Conservation (phyloP, 768 basidiomycete genomes). For the Kwoniella heveanensis region DNA sequence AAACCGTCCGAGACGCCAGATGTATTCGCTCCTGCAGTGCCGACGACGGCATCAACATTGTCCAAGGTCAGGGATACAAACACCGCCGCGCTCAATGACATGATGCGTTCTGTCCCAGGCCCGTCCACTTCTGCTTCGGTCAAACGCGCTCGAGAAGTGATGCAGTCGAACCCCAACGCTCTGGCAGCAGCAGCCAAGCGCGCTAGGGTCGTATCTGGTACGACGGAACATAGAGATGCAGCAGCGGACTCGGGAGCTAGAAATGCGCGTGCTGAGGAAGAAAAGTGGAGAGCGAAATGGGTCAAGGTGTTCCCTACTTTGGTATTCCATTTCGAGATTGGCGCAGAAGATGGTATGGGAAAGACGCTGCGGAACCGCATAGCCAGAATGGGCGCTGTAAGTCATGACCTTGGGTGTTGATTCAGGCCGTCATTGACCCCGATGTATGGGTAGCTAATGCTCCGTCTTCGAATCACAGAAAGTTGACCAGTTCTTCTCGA, state of each 20-base stretch:
- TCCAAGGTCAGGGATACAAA: not conserved
- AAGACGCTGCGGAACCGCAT: constrained; percentile 64
- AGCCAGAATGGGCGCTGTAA: constrained; percentile 72
- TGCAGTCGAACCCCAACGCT: not conserved
- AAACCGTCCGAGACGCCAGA: constrained; percentile 34
- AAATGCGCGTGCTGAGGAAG: constrained; percentile 49
- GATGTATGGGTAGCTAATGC: constrained; percentile 8
- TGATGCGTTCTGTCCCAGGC: not conserved
- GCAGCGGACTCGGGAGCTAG: constrained; percentile 3
- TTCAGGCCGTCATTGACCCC: too few species aligned
- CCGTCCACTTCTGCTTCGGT: not conserved
- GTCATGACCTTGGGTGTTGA: constrained; percentile 50
- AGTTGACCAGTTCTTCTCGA: constrained; percentile 86
- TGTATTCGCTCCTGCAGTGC: constrained; percentile 31
- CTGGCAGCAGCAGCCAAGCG: constrained; percentile 14
- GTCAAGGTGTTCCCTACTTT: constrained; percentile 78
- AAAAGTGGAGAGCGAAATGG: constrained; percentile 82
- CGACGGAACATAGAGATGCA: not conserved
- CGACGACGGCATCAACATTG: not conserved
- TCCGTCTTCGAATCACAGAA: constrained; percentile 60
- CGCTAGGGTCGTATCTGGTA: constrained; percentile 1
- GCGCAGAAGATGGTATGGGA: constrained; percentile 57
- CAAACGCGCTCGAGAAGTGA: not conserved
- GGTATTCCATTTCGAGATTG: constrained; percentile 79
- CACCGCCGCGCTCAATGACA: not conserved